Evolutionary conservation across 495 filamentous ascomycete species (phyloP).

Genomic region (Tricharina praecox): DNA sequence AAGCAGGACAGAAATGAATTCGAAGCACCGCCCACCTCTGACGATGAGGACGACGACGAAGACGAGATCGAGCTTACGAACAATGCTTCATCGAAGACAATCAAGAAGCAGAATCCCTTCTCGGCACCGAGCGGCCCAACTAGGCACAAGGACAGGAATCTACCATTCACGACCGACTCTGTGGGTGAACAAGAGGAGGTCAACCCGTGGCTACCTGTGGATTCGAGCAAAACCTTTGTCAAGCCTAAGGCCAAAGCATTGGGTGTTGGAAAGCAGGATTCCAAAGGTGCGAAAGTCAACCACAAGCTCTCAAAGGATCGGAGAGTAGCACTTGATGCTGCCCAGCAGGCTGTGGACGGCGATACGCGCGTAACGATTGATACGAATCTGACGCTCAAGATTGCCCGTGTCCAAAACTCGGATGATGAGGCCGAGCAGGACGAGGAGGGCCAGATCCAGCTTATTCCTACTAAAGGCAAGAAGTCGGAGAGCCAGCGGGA

Average conservation of each 20-base stretch:
- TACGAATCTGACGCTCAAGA: conserved; percentile 12
- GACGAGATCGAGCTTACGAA: conserved; percentile 24
- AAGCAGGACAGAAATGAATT: conserved; percentile 15
- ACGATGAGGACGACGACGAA: conserved; percentile 33
- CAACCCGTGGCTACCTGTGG: conserved; percentile 34
- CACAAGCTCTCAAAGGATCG: conserved; percentile 24
- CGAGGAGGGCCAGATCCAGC: conserved; percentile 13
- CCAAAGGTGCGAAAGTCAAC: conserved; percentile 16
- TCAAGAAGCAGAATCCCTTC: conserved; percentile 15
- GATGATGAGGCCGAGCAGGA: conserved; percentile 43
- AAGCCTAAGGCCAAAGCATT: conserved; percentile 15
- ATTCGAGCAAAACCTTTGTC: conserved; percentile 2
- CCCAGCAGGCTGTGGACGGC: conserved; percentile 16
- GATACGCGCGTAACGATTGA: conserved; percentile 14
- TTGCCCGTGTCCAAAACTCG: conserved; percentile 17
- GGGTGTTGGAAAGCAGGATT: conserved; percentile 12
- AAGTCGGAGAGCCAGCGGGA: conserved; percentile 49
- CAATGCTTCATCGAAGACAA: conserved; percentile 6
- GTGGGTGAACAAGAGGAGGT: conserved; percentile 24
- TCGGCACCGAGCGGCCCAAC: conserved; percentile 4
- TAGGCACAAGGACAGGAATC: conserved; percentile 4
- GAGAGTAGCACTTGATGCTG: conserved; percentile 15
- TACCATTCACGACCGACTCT: conserved; percentile 17
- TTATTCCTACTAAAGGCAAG: conserved; percentile 15
- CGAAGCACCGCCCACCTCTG: conserved; percentile 11